Evolutionary conservation across 192 early-diverging fungal species (phyloP), one percentile per base, ranked within the genome.

Genomic region (Coemansia sp.): DNA sequence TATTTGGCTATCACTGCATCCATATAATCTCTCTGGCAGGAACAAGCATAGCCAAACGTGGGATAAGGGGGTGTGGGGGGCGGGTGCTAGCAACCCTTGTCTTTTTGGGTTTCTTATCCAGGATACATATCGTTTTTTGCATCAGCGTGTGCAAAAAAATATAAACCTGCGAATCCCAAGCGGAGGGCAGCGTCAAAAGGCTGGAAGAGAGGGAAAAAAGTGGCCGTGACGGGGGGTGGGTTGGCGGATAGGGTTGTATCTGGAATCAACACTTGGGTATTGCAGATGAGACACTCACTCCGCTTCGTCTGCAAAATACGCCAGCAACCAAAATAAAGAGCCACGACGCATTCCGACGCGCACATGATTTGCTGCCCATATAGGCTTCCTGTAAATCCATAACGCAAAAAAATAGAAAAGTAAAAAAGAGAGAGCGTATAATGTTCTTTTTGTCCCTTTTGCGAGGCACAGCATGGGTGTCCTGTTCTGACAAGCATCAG

Each of bases 321-420:
- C 5, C 8, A 11, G 10, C 42, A 45, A 45, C 11, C 42, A 45
- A 11, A 45, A 45, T 45, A 45, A 45, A 36, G 34, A 36, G 34
- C 34, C 50, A 25, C 50, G n/a, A 20, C 25, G 50, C n/a, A 25
- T 25, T 52, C 50, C 50, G 50, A 52, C 25, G 50, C 50, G 50
- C 50, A 52, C 50, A 52, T 52, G 50, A 52, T 52, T 52, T 52
- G n/a, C 50, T 52, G n/a, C 22, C 50, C 25, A 52, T 52, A 52
- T 52, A 25, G 34, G 34, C 34, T 36, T 36, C 34, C 34, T 36
- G 34, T 36, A 4, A 36, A 36, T 36, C 34, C 34, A 36, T 36
- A 36, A 36, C 34, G 34, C 34, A 61, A 38, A 28, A 38, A 18
- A 4, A 36, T 6, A 8, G 4, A 2, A 18, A 14, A 61, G 50